Evolutionary conservation across 2,329 filamentous ascomycete genomes (phyloP).

Genomic region (Juglanconis oblonga): DNA sequence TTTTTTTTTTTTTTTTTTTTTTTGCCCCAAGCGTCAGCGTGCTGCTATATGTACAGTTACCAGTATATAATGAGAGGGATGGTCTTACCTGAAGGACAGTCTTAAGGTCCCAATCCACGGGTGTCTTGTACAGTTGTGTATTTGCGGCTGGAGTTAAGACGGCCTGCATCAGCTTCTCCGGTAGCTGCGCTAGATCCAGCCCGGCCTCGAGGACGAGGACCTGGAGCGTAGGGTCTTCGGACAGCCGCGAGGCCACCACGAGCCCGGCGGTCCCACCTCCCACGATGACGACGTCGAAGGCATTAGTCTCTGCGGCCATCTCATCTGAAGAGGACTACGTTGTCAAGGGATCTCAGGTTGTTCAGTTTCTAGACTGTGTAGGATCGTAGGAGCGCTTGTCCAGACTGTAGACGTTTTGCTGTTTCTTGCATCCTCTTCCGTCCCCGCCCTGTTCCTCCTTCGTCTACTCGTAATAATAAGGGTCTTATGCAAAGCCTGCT

Average conservation of each 20-base stretch:
- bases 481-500: no score
- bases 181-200: constrained; percentile 3
- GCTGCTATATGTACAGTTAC: no score
- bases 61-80: not conserved
- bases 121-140: not conserved
- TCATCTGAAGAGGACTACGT: no score
- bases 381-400: no score
- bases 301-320: not conserved
- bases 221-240: constrained; percentile 30
- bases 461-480: no score
- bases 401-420: no score
- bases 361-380: no score
- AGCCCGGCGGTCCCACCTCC: constrained; percentile 48
- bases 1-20: no score
- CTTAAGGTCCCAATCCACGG: constrained; percentile 35
- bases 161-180: not conserved
- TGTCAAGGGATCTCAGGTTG: no score
- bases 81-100: constrained; percentile 31
- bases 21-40: no score
- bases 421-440: no score
- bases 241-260: constrained; percentile 40
- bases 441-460: no score
- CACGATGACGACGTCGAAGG: constrained; percentile 45
- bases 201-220: constrained; percentile 40
- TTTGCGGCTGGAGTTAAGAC: not conserved